Conservation (phyloP, 371 early-diverging fungal genomes). For the Mucor velutinosus region DNA sequence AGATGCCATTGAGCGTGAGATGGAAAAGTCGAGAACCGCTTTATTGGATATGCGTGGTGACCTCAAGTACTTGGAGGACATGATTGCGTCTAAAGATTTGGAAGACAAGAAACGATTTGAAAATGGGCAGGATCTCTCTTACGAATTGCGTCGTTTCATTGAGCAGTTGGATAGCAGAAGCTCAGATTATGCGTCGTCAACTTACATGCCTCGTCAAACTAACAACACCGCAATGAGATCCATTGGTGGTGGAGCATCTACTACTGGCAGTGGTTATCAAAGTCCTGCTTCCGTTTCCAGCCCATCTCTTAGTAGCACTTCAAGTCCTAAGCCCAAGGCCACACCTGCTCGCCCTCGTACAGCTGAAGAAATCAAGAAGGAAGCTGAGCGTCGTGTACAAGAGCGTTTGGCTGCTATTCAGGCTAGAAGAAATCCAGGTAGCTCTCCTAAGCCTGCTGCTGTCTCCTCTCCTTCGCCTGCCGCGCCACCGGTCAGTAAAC, state of each 20-base stretch:
- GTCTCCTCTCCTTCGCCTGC: constrained; percentile 14
- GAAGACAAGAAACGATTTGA: constrained; percentile 49
- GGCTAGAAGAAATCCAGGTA: constrained; percentile 31
- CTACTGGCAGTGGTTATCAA: constrained; percentile 11
- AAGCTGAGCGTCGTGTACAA: constrained; percentile 58
- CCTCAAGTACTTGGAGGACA: constrained; percentile 34
- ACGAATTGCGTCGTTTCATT: constrained; percentile 48
- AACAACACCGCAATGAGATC: neutral
- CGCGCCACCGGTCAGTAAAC: constrained; percentile 21
- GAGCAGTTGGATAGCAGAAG: constrained; percentile 39
- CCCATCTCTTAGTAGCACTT: neutral
- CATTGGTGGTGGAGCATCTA: neutral
- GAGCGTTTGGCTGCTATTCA: constrained; percentile 53
- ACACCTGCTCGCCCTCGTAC: constrained; percentile 45
- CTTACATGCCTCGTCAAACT: constrained; percentile 7
- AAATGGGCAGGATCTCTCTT: constrained; percentile 46
- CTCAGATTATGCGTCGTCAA: constrained; percentile 6
- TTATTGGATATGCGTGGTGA: constrained; percentile 46
- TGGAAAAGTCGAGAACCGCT: constrained; percentile 43
- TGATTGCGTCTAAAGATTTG: constrained; percentile 27
- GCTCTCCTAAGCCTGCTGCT: constrained; percentile 9
- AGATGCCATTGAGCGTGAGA: constrained; percentile 44
- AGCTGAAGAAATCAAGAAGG: constrained; percentile 56
- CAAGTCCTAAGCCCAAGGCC: constrained; percentile 24
- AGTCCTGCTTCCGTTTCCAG: constrained; percentile 15